These are phyloP conservation scores for Protomyces inouyei DNA, from an alignment of 1,139 yeast genomes.

Conservation along the genomic window DNA sequence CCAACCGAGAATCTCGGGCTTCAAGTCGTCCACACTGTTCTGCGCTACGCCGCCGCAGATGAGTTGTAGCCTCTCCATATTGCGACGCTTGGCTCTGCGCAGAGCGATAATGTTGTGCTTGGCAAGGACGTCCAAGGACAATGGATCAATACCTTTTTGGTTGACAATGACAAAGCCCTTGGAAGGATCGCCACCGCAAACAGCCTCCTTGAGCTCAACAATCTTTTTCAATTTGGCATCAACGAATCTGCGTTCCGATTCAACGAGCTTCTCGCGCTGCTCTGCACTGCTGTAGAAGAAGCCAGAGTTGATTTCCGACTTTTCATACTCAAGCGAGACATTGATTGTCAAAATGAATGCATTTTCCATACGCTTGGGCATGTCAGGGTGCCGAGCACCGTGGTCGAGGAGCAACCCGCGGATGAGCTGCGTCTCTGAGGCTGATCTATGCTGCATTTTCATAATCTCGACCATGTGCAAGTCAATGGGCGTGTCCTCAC, in stretches of 20 bases:
- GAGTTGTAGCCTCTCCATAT: constrained; percentile 96
- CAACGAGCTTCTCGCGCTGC: constrained; percentile 91
- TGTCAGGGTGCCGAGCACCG: constrained; percentile 98
- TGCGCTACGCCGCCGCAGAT: constrained; percentile 98
- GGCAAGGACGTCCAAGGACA: constrained; percentile 91
- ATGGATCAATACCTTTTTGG: constrained; percentile 98
- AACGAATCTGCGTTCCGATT: constrained; percentile 88
- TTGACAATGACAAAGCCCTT: constrained; percentile 90
- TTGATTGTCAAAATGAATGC: constrained; percentile 83
- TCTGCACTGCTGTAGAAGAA: constrained; percentile 93
- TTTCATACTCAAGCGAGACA: constrained; percentile 93
- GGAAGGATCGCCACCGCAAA: constrained; percentile 68
- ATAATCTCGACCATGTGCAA: constrained; percentile 97
- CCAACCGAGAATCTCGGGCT: constrained; percentile 79
- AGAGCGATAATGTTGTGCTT: constrained; percentile 89
- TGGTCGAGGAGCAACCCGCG: constrained; percentile 93
- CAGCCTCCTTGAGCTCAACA: constrained; percentile 85
- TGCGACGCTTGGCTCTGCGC: constrained; percentile 97
- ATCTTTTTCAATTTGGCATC: constrained; percentile 90
- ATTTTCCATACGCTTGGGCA: constrained; percentile 84
- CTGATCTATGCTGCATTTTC: constrained; percentile 93
- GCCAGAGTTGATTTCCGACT: constrained; percentile 95
- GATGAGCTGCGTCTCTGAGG: constrained; percentile 75
- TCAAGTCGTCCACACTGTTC: constrained; percentile 89
- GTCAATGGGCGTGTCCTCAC: constrained; percentile 56